Conservation (phyloP, 495 filamentous ascomycete species). For the Aspergillus haitiensis region DNA sequence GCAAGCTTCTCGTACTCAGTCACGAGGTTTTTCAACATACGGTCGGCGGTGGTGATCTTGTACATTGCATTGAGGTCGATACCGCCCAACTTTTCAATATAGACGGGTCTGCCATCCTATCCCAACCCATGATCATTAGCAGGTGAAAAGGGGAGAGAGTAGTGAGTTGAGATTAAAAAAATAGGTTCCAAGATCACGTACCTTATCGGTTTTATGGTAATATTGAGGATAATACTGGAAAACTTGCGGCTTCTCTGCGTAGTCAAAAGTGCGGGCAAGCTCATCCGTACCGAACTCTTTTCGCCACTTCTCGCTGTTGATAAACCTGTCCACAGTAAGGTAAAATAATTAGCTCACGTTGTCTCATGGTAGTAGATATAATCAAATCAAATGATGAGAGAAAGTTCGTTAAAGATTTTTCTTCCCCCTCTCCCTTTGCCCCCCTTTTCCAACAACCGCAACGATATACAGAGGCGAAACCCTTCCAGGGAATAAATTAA, state of each 20-base stretch:
- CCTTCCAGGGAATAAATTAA: conserved; percentile 2
- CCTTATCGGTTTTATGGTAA: conserved; percentile 99
- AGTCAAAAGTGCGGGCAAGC: conserved; percentile 76
- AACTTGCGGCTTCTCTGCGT: conserved; percentile 81
- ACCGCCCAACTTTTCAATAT: conserved; percentile 94
- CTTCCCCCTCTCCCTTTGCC: too few species aligned
- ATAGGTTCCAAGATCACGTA: conserved; percentile 33
- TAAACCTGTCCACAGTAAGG: conserved; percentile 64
- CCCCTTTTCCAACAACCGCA: too few species aligned
- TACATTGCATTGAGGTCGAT: conserved; percentile 88
- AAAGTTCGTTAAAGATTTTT: conserved; percentile 10
- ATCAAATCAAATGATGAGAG: neutral
- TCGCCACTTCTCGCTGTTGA: conserved; percentile 88
- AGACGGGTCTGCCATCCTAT: conserved; percentile 93
- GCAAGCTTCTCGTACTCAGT: conserved; percentile 94
- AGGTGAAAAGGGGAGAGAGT: neutral
- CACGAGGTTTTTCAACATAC: conserved; percentile 94
- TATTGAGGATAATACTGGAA: conserved; percentile 97
- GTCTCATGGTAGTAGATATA: neutral
- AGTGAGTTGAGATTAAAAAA: neutral
- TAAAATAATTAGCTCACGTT: neutral
- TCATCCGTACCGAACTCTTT: conserved; percentile 85
- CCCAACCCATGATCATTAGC: conserved; percentile 17
- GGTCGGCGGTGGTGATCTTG: conserved; percentile 87
- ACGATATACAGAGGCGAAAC: too few species aligned